A percentile compares a stretch with the other conserved stretches of the same genome.
Evolutionary conservation across 768 basidiomycete species (phyloP).

Genomic region (Boletus patriciae): DNA sequence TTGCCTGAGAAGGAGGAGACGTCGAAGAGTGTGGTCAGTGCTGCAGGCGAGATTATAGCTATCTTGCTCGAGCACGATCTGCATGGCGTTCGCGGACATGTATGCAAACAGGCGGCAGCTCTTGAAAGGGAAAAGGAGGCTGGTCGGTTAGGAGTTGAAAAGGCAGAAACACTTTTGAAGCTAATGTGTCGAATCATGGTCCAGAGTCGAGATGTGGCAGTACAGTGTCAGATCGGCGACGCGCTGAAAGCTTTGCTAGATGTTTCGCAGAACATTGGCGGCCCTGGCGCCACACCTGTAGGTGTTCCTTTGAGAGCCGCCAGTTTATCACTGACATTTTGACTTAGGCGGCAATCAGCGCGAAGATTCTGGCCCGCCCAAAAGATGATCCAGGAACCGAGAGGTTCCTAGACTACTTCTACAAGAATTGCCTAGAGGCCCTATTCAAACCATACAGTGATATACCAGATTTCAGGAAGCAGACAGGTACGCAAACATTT

Average conservation of each 20-base stretch:
- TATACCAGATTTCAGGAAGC: conserved; percentile 64
- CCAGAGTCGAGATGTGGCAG: conserved; percentile 77
- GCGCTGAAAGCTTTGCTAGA: conserved; percentile 82
- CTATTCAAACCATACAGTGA: conserved; percentile 78
- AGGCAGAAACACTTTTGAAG: conserved; percentile 71
- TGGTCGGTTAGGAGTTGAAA: conserved; percentile 56
- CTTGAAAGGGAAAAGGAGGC: conserved; percentile 63
- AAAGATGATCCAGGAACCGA: conserved; percentile 88
- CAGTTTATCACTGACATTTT: conserved; percentile 5
- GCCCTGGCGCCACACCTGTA: conserved; percentile 39
- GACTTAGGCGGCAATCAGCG: conserved; percentile 31
- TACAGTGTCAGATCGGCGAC: conserved; percentile 91
- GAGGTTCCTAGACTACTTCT: conserved; percentile 91
- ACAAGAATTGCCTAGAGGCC: conserved; percentile 76
- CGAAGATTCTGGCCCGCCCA: conserved; percentile 51
- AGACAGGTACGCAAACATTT: conserved; percentile 37
- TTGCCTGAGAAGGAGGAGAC: conserved; percentile 56
- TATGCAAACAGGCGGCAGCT: conserved; percentile 77
- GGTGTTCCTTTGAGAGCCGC: conserved; percentile 10
- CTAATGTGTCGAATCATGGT: conserved; percentile 76
- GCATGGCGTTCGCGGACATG: conserved; percentile 79
- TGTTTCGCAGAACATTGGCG: conserved; percentile 50
- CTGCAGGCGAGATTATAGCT: conserved; percentile 83
- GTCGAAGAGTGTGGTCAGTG: conserved; percentile 64
- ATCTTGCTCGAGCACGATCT: conserved; percentile 89